These are phyloP conservation scores for Penicillium sp. DNA, from an alignment of 2,329 filamentous ascomycete species.

Conservation along the genomic window DNA sequence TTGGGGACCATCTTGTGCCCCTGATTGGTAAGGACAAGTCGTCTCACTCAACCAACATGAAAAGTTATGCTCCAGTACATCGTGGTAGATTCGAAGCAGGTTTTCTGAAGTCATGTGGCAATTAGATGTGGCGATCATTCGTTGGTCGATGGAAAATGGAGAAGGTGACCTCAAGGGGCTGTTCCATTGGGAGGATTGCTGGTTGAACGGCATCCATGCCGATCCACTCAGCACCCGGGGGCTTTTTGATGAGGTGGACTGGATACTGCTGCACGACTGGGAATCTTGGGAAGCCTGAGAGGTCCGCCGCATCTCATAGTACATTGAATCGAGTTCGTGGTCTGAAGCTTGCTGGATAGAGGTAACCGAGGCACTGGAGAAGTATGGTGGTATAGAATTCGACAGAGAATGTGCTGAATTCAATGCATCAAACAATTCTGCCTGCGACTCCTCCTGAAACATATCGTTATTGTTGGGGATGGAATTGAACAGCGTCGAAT, in stretches of 20 bases:
- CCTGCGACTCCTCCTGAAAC: background rate
- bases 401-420: too few relatives aligned
- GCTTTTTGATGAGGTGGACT: background rate
- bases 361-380: background rate
- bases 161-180: background rate
- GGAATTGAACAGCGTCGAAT: background rate
- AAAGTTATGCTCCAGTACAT: background rate
- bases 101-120: background rate
- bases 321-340: background rate
- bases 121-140: background rate
- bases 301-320: background rate
- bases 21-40: background rate
- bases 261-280: background rate
- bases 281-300: background rate
- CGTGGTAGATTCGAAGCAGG: background rate
- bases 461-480: background rate
- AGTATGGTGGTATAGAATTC: background rate
- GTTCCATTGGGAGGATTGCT: background rate
- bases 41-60: background rate
- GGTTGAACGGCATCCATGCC: background rate
- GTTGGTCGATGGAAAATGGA: background rate
- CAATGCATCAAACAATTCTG: background rate
- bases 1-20: background rate
- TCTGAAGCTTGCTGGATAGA: background rate
- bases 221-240: background rate